A percentile compares a stretch with the other conserved stretches of the same genome.
Conservation (phyloP, 257 asterid genomes). For the Euphrasia confusa region DNA sequence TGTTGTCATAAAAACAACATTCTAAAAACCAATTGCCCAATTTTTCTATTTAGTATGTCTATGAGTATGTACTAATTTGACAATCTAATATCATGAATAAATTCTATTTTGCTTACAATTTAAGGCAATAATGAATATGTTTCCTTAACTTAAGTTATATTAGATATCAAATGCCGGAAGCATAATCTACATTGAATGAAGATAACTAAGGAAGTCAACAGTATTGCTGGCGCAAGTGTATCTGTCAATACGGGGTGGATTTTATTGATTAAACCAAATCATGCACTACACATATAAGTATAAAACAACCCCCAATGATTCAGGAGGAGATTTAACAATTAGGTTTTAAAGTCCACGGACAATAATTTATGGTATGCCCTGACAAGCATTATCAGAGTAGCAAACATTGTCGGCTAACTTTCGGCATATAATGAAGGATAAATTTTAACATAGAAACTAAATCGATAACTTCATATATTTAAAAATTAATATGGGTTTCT, state of each 20-base stretch:
- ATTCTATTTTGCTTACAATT: neutral
- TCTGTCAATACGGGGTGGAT: constrained; percentile 4
- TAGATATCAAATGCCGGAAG: neutral
- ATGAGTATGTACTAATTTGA: constrained; percentile 1
- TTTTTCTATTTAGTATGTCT: neutral
- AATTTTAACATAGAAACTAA: neutral
- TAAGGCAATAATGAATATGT: neutral
- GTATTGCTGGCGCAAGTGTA: constrained; percentile 7
- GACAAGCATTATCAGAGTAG: neutral
- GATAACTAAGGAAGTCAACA: neutral
- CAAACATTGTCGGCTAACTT: constrained; percentile 8
- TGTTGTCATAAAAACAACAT: neutral
- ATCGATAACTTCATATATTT: no score
- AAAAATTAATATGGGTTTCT: neutral
- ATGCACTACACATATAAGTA: neutral
- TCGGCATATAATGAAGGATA: constrained; percentile 9
- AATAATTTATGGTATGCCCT: no score
- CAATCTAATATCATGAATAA: constrained; percentile 3
- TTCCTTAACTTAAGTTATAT: neutral
- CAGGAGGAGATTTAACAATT: neutral
- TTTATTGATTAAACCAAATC: constrained; percentile 12
- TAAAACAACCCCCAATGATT: neutral
- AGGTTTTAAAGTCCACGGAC: neutral
- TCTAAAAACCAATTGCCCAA: neutral
- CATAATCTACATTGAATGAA: neutral